phyloP scores from a whole-genome alignment of 352 stramenopile genomes.

The Globisporangium nodosum region DNA sequence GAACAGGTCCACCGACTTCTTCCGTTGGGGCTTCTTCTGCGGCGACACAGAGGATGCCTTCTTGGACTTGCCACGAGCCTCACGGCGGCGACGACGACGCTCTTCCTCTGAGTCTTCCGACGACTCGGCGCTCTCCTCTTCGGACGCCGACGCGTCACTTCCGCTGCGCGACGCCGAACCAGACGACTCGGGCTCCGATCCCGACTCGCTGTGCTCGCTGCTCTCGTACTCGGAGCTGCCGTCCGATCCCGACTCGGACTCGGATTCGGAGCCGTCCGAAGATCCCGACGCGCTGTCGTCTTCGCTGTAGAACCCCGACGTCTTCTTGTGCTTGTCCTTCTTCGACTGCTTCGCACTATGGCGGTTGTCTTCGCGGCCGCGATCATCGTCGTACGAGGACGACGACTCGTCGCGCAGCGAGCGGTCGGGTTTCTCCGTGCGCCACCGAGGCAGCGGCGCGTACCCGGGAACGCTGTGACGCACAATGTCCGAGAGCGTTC shows the following conservation, averaged over 20 bases:
- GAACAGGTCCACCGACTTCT: constrained; percentile 33
- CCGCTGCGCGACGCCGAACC: constrained; percentile 23
- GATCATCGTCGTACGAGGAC: constrained; percentile 27
- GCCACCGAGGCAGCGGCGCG: constrained; percentile 65
- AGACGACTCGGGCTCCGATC: constrained; percentile 18
- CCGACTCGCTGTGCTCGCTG: constrained; percentile 24
- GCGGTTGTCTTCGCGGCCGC: constrained; percentile 17
- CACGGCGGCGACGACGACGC: constrained; percentile 21
- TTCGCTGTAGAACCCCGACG: constrained; percentile 68
- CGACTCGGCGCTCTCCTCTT: constrained; percentile 23
- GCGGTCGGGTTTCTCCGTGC: constrained; percentile 52
- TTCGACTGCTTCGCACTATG: constrained; percentile 10
- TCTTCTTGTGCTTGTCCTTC: constrained; percentile 28
- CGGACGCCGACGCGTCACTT: constrained; percentile 23
- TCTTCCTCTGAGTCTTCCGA: constrained; percentile 44
- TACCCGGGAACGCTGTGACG: constrained; percentile 86
- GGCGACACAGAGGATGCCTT: constrained; percentile 14
- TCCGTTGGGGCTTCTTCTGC: constrained; percentile 28
- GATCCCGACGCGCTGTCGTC: constrained; percentile 44
- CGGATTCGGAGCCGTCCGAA: constrained; percentile 16
- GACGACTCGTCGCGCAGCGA: constrained; percentile 71
- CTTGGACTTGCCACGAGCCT: constrained; percentile 7
- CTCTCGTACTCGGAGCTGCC: constrained; percentile 39
- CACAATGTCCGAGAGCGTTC: constrained; percentile 84
- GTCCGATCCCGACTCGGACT: constrained; percentile 26